phyloP scores from a whole-genome alignment of 257 asterid species.

The Apocynum venetum region DNA sequence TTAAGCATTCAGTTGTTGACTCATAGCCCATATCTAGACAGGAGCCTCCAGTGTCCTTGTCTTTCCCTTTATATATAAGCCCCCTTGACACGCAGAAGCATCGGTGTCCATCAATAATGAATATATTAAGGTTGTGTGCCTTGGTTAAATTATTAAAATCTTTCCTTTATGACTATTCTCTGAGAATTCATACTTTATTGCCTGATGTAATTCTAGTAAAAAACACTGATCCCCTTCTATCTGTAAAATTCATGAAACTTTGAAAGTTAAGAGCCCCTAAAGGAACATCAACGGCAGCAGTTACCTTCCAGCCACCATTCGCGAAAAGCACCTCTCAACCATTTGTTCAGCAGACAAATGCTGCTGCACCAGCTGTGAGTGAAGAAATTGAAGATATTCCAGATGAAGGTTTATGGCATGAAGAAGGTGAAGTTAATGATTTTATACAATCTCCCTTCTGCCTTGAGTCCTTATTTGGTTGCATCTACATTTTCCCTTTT shows the following conservation, averaged over 20 bases:
- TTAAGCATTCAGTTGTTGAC: not conserved
- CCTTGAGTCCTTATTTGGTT: not conserved
- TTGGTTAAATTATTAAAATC: not conserved
- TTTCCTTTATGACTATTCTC: not conserved
- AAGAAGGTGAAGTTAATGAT: constrained; percentile 43
- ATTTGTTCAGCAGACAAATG: constrained; percentile 32
- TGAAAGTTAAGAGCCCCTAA: constrained; percentile 39
- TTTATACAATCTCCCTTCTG: not conserved
- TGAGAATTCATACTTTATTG: not conserved
- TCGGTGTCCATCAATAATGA: not conserved
- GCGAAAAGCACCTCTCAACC: constrained; percentile 49
- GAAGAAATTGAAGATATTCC: constrained; percentile 32
- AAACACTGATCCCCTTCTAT: not conserved
- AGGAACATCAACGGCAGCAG: constrained; percentile 51
- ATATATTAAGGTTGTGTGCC: no score
- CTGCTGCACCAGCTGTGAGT: constrained; percentile 27
- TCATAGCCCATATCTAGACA: not conserved
- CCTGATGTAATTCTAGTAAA: not conserved
- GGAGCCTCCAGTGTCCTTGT: not conserved
- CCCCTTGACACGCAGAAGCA: not conserved
- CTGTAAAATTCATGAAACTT: constrained; percentile 13
- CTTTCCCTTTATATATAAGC: not conserved
- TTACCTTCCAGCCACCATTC: constrained; percentile 40
- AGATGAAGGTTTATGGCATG: constrained; percentile 43
- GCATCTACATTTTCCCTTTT: not conserved